Conservation (phyloP, 148 eudicot genomes). For the Spergularia bocconei region DNA sequence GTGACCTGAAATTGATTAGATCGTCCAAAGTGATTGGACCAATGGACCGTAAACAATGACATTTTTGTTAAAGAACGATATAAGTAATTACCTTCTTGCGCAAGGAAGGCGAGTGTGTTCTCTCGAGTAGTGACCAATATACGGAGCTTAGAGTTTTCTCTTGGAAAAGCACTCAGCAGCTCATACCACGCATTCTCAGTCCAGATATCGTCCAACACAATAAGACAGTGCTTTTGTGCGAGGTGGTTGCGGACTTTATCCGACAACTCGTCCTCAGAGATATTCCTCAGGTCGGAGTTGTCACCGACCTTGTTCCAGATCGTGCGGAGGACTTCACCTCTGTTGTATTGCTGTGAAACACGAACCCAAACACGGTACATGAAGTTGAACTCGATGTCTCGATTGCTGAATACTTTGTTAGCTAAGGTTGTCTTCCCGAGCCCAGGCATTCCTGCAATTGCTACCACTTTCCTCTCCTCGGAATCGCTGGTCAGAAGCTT, state of each 20-base stretch:
- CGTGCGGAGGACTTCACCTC: conserved; percentile 27
- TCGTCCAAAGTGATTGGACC: too few species aligned
- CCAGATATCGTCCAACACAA: conserved; percentile 48
- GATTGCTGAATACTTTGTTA: conserved; percentile 24
- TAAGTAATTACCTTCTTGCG: conserved; percentile 4
- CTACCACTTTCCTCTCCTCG: conserved; percentile 27
- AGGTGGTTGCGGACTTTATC: conserved; percentile 11
- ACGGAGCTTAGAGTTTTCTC: conserved; percentile 20
- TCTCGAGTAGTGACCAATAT: conserved; percentile 37
- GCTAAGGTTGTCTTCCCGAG: conserved; percentile 45
- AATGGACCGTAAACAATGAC: too few species aligned
- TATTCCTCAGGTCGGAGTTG: neutral
- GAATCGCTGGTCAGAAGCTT: conserved; percentile 13
- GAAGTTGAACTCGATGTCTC: conserved; percentile 15
- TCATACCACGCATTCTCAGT: conserved; percentile 36
- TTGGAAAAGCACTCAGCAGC: conserved; percentile 29
- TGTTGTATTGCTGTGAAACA: conserved; percentile 35
- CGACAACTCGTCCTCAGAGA: conserved; percentile 13
- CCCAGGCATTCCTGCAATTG: conserved; percentile 42
- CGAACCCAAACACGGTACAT: conserved; percentile 37
- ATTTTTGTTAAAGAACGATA: too few species aligned
- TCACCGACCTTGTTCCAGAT: conserved; percentile 16
- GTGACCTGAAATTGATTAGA: too few species aligned
- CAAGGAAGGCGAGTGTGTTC: conserved; percentile 23
- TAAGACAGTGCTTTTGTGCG: conserved; percentile 11